A percentile compares a stretch with the other conserved stretches of the same genome.
Conservation (phyloP, 73 alveolate species). For the Symbiodinium natans region DNA sequence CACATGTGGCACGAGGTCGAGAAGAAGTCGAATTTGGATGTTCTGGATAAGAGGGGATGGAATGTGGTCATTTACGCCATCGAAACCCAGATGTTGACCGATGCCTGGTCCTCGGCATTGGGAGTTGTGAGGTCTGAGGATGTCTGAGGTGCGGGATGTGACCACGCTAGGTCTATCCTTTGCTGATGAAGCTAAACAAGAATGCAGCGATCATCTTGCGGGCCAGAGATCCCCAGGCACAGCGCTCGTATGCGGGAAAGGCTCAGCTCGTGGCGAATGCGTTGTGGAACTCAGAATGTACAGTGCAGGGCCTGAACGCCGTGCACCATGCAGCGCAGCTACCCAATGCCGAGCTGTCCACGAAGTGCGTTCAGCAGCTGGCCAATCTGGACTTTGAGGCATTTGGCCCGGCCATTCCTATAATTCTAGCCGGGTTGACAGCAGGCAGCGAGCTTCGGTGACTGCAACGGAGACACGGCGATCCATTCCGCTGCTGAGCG, state of each 20-base stretch:
- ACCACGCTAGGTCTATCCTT: slow-evolving; percentile 55
- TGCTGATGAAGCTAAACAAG: slow-evolving; percentile 88
- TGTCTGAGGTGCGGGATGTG: neutral
- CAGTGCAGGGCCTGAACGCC: slow-evolving; percentile 79
- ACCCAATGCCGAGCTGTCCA: slow-evolving; percentile 78
- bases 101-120: neutral
- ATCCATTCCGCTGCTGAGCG: slow-evolving; percentile 86
- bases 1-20: slow-evolving; percentile 40
- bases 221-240: slow-evolving; percentile 87
- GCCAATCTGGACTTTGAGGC: slow-evolving; percentile 83
- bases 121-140: too few species aligned
- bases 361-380: slow-evolving; percentile 72
- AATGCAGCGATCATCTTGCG: slow-evolving; percentile 82
- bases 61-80: slow-evolving; percentile 84
- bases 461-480: slow-evolving; percentile 91
- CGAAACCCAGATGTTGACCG: slow-evolving; percentile 89
- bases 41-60: slow-evolving; percentile 92
- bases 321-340: slow-evolving; percentile 81
- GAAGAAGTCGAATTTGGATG: slow-evolving; percentile 76
- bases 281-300: too few species aligned
- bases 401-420: neutral
- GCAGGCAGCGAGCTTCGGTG: slow-evolving; percentile 81
- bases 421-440: neutral
- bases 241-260: too few species aligned
- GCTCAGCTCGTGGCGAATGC: too few species aligned